These are phyloP conservation scores for Leucocoprinus leucothites DNA, from an alignment of 768 basidiomycete species.

Conservation along the genomic window DNA sequence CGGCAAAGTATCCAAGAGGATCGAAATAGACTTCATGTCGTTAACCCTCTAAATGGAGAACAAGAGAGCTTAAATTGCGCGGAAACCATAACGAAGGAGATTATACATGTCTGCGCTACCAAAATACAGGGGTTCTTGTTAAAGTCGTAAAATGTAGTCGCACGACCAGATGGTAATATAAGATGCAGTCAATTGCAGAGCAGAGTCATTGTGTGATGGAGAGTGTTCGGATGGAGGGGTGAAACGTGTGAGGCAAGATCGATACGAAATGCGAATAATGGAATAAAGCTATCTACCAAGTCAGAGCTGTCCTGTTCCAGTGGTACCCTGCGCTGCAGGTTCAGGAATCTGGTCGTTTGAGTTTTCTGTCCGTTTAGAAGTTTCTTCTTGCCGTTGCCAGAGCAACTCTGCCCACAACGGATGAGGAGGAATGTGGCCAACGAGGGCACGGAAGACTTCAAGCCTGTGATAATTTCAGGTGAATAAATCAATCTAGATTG, in stretches of 20 bases:
- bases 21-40: too few species aligned
- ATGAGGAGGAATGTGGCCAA: constrained; percentile 89
- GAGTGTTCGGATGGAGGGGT: neutral
- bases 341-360: neutral
- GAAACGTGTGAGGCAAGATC: neutral
- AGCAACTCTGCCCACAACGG: constrained; percentile 91
- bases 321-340: neutral
- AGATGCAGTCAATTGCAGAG: neutral
- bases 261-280: neutral
- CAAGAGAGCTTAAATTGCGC: neutral
- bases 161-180: constrained; percentile 9
- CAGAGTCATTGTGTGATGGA: neutral
- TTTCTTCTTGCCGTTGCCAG: constrained; percentile 75
- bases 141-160: neutral
- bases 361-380: constrained; percentile 25
- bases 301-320: neutral
- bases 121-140: constrained; percentile 11
- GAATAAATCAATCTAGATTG: constrained; percentile 10
- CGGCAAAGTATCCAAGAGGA: too few species aligned
- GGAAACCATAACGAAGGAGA: neutral
- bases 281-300: neutral
- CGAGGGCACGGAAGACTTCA: constrained; percentile 76
- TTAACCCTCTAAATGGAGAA: too few species aligned
- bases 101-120: constrained; percentile 7
- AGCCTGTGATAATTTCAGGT: constrained; percentile 49